Evolutionary conservation across 495 filamentous ascomycete species (phyloP), one percentile per base, ranked within the genome.

Genomic region (Lophium mytilinum): DNA sequence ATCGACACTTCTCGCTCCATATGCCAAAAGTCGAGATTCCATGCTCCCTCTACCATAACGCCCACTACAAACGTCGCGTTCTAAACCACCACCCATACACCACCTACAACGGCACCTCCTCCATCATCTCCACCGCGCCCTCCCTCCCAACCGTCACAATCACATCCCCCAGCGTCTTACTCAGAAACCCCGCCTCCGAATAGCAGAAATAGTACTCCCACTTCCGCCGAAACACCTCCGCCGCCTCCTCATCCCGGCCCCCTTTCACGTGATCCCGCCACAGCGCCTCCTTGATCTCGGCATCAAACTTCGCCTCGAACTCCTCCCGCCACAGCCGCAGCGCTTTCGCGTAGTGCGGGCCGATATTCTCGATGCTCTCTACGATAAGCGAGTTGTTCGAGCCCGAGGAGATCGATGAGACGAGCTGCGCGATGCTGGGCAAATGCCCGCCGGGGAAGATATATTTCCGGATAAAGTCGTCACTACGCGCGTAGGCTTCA

Each of bases 131-230:
- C 67, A 77, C 72, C 21, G 82, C 77, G 1, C 84, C 84, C 64
- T 86, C 84, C 40, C 84, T 75, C 3, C 77, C 82, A n/a, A 84
- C 68, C 40, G 74, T 77, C 63, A 90, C 77, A 51, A 87, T 83
- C 17, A 83, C 83, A 69, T 88, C 85, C 1, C 83, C 83, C 46
- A 89, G 69, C 7, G 83, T 83, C 68, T 87, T 85, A 21, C 81
- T 82, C 50, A 77, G 71, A 65, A 89, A 88, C 0, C 85, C 85
- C 18, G 83, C 85, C 63, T 88, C 84, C 50, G 81, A 86, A 66
- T 88, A 89, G 9, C 78, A 71, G 65, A 88, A 88, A 64, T 88
- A 89, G 61, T 88, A 88, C 73, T 85, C 75, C 86, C 84, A 89
- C 67, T 86, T 87, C 55, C 80, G 76, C 57, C 77, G 72, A 61